These are phyloP conservation scores for Zymoseptoria pseudotritici DNA, from an alignment of 2,329 filamentous ascomycete species.

Conservation along the genomic window DNA sequence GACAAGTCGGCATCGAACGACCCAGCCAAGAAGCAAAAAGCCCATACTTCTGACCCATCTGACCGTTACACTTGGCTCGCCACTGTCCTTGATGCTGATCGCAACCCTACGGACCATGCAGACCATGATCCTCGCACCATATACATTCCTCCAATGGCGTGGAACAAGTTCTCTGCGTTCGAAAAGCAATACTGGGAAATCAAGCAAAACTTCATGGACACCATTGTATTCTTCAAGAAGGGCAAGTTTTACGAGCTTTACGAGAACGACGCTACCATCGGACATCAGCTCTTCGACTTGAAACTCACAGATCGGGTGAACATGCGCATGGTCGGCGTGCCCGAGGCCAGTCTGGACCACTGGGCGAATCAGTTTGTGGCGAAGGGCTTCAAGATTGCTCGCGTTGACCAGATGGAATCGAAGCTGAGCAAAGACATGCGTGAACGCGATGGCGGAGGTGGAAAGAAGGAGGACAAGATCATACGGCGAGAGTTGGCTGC, in stretches of 20 bases:
- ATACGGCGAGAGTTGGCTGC: slow-evolving; percentile 86
- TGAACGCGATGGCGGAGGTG: slow-evolving; percentile 61
- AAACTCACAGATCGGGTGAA: slow-evolving; percentile 98
- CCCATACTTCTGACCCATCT: slow-evolving; percentile 73
- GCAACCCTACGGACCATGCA: slow-evolving; percentile 66
- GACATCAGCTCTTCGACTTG: slow-evolving; percentile 92
- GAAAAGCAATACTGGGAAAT: slow-evolving; percentile 99
- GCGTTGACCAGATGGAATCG: slow-evolving; percentile 94
- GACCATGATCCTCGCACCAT: slow-evolving; percentile 88
- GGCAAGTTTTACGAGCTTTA: slow-evolving; percentile 99
- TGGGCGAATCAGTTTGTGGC: slow-evolving; percentile 99
- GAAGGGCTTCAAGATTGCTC: slow-evolving; percentile 93
- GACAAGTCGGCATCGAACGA: slow-evolving; percentile 24
- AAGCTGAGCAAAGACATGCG: slow-evolving; percentile 97
- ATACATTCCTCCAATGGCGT: slow-evolving; percentile 77
- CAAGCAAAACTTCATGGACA: slow-evolving; percentile 96
- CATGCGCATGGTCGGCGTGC: slow-evolving; percentile 99
- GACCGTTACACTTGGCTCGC: slow-evolving; percentile 87
- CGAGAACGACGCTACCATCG: slow-evolving; percentile 93
- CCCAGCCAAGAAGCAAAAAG: slow-evolving; percentile 49
- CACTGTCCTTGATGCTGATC: slow-evolving; percentile 75
- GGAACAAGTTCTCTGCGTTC: slow-evolving; percentile 79
- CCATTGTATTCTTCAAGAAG: slow-evolving; percentile 99
- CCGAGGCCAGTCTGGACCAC: slow-evolving; percentile 87
- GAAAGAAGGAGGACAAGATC: slow-evolving; percentile 80